A percentile compares a stretch with the other conserved stretches of the same genome.
Evolutionary conservation across 345 rosid species (phyloP).

Genomic region (Pistacia integerrima): DNA sequence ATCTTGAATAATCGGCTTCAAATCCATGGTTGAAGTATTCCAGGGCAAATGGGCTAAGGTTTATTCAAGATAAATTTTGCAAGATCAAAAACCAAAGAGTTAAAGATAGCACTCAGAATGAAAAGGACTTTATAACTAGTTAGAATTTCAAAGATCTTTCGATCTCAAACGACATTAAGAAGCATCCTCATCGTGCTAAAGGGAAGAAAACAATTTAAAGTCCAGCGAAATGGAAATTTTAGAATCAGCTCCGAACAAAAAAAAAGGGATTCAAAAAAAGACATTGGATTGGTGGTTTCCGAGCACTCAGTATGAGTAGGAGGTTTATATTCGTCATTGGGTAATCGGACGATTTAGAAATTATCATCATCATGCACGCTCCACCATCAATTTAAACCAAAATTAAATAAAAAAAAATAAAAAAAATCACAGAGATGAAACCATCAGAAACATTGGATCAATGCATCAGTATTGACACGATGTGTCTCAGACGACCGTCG

Average conservation of each 20-base stretch:
- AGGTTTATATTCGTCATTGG: constrained; percentile 24
- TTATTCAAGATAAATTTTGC: no score
- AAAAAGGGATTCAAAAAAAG: neutral
- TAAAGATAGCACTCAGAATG: constrained; percentile 44
- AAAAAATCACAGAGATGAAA: constrained; percentile 3
- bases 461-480: constrained; percentile 40
- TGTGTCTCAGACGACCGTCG: constrained; percentile 79
- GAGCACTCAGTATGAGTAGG: constrained; percentile 37
- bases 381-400: neutral
- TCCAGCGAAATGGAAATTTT: no score
- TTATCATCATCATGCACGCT: constrained; percentile 21
- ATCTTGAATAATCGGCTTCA: no score
- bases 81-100: no score
- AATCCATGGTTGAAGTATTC: no score
- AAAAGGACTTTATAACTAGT: constrained; percentile 34
- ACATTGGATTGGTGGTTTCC: neutral
- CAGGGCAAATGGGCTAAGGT: no score
- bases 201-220: neutral
- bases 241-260: neutral
- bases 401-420: neutral
- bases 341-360: constrained; percentile 16
- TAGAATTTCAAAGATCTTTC: constrained; percentile 28
- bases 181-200: constrained; percentile 36
- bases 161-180: constrained; percentile 14
- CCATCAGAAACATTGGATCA: constrained; percentile 50